phyloP scores from a whole-genome alignment of 2,329 filamentous ascomycete species.

The Fusarium solani-melongenae region DNA sequence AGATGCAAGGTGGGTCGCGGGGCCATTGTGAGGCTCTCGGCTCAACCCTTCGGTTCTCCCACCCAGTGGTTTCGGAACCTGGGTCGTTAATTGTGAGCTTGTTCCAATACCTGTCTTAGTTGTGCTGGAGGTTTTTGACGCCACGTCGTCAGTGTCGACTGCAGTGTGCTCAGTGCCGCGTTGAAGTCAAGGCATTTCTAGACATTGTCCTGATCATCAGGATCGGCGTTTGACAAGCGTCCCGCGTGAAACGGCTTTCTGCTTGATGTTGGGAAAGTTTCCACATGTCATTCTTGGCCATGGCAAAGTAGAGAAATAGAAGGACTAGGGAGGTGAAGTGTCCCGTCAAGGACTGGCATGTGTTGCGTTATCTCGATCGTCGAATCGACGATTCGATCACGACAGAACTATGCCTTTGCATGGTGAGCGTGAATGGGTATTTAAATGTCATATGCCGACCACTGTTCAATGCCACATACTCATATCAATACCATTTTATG shows the following conservation, averaged over 20 bases:
- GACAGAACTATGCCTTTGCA: background rate
- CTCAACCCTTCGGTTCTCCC: background rate
- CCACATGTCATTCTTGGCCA: slow-evolving; percentile 37
- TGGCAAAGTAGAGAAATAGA: slow-evolving; percentile 19
- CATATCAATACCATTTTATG: background rate
- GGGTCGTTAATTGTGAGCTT: slow-evolving; percentile 11
- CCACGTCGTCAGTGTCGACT: slow-evolving; percentile 1
- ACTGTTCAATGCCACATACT: background rate
- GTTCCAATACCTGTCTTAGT: slow-evolving; percentile 36
- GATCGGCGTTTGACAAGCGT: slow-evolving; percentile 22
- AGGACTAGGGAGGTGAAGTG: background rate
- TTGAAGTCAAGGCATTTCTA: background rate
- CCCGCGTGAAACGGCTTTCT: background rate
- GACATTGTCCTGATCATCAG: slow-evolving; percentile 8
- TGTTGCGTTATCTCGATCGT: slow-evolving; percentile 16
- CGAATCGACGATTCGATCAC: background rate
- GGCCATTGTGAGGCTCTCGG: slow-evolving; percentile 10
- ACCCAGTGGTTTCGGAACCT: background rate
- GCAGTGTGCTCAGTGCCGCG: background rate
- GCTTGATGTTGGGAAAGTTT: slow-evolving; percentile 13
- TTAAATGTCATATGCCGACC: background rate
- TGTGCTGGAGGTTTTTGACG: background rate
- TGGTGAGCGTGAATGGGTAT: background rate
- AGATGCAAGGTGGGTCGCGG: slow-evolving; percentile 10
- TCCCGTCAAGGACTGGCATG: slow-evolving; percentile 36